Conservation (phyloP, 2,329 filamentous ascomycete genomes). For the Xylaria sp. region DNA sequence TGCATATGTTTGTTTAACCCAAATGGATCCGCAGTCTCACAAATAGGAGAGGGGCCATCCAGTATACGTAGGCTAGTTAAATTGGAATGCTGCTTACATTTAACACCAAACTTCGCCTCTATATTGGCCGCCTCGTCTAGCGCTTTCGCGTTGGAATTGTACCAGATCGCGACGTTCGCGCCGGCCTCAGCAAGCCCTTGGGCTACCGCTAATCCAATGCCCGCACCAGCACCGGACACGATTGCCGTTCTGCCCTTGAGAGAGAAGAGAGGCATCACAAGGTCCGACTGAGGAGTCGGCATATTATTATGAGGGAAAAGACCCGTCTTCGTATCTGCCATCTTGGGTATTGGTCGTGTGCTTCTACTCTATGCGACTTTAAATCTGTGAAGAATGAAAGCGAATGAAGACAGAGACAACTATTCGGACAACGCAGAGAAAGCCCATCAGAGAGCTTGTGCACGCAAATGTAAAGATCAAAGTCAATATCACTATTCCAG, state of each 20-base stretch:
- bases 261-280: slow-evolving; percentile 73
- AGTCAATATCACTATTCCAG: background rate
- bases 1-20: slow-evolving; percentile 43
- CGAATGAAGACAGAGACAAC: background rate
- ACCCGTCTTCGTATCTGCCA: slow-evolving; percentile 58
- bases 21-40: background rate
- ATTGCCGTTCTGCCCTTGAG: slow-evolving; percentile 76
- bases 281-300: slow-evolving; percentile 56
- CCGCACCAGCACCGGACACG: slow-evolving; percentile 65
- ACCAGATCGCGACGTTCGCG: slow-evolving; percentile 78
- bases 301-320: slow-evolving; percentile 69
- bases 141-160: slow-evolving; percentile 74
- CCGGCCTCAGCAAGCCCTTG: slow-evolving; percentile 74
- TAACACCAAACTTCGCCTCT: slow-evolving; percentile 72
- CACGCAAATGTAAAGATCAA: background rate
- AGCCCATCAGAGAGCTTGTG: background rate
- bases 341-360: slow-evolving; percentile 40
- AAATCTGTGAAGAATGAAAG: background rate
- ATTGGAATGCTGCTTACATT: slow-evolving; percentile 60
- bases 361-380: background rate
- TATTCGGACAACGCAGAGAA: background rate
- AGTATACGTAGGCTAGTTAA: background rate
- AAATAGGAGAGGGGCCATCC: background rate
- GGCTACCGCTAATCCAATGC: slow-evolving; percentile 73
- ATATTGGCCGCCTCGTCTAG: slow-evolving; percentile 70